Percentiles rank a stretch among this genome's conserved stretches.
Conservation (phyloP, 352 stramenopile species). For the Phytopythium aichiense region DNA sequence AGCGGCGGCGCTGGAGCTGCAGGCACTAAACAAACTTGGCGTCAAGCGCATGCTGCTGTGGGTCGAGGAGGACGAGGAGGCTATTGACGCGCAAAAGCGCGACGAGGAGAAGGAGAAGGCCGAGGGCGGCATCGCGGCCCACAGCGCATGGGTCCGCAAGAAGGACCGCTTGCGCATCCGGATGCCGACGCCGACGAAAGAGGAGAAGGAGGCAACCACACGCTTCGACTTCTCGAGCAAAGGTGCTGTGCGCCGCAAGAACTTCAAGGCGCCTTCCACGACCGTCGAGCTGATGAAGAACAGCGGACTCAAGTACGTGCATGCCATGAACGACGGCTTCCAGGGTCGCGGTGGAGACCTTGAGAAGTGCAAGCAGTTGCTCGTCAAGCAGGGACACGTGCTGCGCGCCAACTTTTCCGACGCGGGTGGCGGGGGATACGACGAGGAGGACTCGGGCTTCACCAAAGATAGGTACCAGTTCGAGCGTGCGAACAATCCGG, state of each 20-base stretch:
- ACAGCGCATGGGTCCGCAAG: conserved; percentile 74
- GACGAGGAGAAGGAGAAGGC: conserved; percentile 71
- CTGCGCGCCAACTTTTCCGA: conserved; percentile 68
- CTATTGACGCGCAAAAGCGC: conserved; percentile 57
- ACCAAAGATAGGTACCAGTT: conserved; percentile 73
- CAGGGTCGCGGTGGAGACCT: conserved; percentile 78
- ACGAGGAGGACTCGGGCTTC: conserved; percentile 48
- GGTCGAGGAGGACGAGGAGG: conserved; percentile 70
- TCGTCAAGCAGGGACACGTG: conserved; percentile 76
- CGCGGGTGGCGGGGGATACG: conserved; percentile 10
- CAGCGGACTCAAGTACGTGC: conserved; percentile 79
- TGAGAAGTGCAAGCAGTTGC: conserved; percentile 69
- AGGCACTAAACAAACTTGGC: conserved; percentile 54
- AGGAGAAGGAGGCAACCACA: conserved; percentile 19
- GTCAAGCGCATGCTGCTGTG: conserved; percentile 74
- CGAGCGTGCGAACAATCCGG: conserved; percentile 60
- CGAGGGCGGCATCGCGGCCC: conserved; percentile 63
- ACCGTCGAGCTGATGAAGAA: conserved; percentile 72
- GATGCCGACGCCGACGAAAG: conserved; percentile 33
- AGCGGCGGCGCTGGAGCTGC: conserved; percentile 44
- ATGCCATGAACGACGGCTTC: conserved; percentile 84
- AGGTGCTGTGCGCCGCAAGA: conserved; percentile 53
- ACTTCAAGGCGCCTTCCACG: conserved; percentile 54
- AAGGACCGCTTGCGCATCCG: conserved; percentile 77
- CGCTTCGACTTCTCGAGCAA: conserved; percentile 76